phyloP scores from a whole-genome alignment of 2,329 filamentous ascomycete species.

The Teratosphaeria nubilosa region DNA sequence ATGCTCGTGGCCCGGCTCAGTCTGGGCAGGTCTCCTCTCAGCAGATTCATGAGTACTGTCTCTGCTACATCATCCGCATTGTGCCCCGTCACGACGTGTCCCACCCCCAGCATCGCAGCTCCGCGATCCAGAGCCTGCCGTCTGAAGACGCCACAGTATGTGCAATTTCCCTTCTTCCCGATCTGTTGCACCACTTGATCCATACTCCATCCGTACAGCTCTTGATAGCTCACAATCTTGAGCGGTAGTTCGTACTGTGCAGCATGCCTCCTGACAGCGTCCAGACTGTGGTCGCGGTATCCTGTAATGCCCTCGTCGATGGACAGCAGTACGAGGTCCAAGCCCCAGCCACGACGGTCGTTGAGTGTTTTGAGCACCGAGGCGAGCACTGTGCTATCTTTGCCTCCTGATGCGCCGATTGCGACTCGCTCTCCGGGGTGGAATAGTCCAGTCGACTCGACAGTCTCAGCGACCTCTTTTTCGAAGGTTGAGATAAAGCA shows the following conservation, averaged over 20 bases:
- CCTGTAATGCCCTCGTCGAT: constrained; percentile 97
- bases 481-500: constrained; percentile 89
- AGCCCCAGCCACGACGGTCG: constrained; percentile 73
- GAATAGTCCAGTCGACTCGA: constrained; percentile 73
- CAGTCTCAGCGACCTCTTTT: constrained; percentile 87
- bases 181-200: constrained; percentile 94
- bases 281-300: constrained; percentile 88
- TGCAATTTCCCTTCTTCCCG: constrained; percentile 97
- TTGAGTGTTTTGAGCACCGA: constrained; percentile 92
- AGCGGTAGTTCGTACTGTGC: constrained; percentile 83
- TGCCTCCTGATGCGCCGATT: constrained; percentile 92
- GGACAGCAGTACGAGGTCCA: constrained; percentile 77
- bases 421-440: constrained; percentile 73
- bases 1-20: constrained; percentile 85
- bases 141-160: constrained; percentile 93
- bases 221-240: constrained; percentile 83
- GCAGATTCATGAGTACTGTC: constrained; percentile 93
- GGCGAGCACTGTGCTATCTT: constrained; percentile 92
- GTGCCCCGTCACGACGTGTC: constrained; percentile 92
- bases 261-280: constrained; percentile 93
- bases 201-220: constrained; percentile 98
- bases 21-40: constrained; percentile 80
- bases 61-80: constrained; percentile 97
- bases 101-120: constrained; percentile 74
- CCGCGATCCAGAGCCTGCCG: constrained; percentile 89